Conservation (phyloP, 768 basidiomycete genomes). For the Dioszegia hungarica region DNA sequence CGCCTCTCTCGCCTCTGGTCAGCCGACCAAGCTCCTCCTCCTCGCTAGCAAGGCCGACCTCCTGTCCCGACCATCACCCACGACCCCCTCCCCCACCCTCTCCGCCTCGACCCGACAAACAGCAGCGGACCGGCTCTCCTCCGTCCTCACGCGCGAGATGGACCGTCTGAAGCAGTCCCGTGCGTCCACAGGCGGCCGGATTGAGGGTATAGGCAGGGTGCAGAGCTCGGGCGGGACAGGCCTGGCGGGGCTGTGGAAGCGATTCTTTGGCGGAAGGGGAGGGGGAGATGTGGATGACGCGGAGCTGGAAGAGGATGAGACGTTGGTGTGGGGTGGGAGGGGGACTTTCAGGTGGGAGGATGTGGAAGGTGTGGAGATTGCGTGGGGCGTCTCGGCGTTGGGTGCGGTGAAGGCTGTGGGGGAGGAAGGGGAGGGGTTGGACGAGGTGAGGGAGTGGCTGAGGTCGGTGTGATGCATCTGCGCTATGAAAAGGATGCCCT, state of each 20-base stretch:
- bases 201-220: constrained; percentile 41
- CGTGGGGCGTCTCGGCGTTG: constrained; percentile 33
- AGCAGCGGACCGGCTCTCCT: constrained; percentile 29
- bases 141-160: constrained; percentile 44
- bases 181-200: constrained; percentile 27
- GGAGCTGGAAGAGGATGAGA: constrained; percentile 36
- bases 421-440: constrained; percentile 35
- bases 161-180: constrained; percentile 41
- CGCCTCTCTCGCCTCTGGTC: constrained; percentile 8
- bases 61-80: constrained; percentile 24
- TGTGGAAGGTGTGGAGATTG: constrained; percentile 43
- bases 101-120: constrained; percentile 17
- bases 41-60: constrained; percentile 45
- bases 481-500: neutral
- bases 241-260: constrained; percentile 15
- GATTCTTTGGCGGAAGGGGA: constrained; percentile 17
- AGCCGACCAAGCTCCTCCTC: constrained; percentile 33
- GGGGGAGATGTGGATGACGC: constrained; percentile 13
- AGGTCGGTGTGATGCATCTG: constrained; percentile 14
- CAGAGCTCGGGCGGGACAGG: constrained; percentile 6
- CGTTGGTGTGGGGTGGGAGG: constrained; percentile 43
- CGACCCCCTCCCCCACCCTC: constrained; percentile 20
- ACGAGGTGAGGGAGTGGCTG: constrained; percentile 29
- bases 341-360: constrained; percentile 43
- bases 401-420: constrained; percentile 16